Evolutionary conservation across 352 stramenopile genomes (phyloP).

Genomic region (Pythium rishiriense): DNA sequence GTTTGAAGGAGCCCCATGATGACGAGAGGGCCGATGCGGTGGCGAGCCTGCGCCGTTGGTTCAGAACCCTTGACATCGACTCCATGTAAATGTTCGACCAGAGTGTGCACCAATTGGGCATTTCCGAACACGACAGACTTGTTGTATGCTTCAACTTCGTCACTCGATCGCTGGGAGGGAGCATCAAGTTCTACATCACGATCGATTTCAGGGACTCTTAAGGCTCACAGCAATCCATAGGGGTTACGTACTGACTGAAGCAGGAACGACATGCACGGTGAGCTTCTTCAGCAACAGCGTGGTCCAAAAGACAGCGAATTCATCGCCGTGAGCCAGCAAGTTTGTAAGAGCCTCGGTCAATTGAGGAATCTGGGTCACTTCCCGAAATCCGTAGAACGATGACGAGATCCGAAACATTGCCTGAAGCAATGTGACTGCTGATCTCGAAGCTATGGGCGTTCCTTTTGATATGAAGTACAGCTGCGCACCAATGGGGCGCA

Average conservation of each 20-base stretch:
- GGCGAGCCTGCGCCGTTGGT: constrained; percentile 13
- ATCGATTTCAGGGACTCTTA: too few species aligned
- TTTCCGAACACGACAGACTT: constrained; percentile 79
- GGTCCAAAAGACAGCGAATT: constrained; percentile 89
- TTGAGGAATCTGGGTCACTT: constrained; percentile 74
- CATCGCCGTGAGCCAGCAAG: constrained; percentile 73
- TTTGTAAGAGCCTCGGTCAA: constrained; percentile 81
- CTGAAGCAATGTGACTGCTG: constrained; percentile 76
- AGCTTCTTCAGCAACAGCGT: constrained; percentile 68
- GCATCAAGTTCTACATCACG: constrained; percentile 41
- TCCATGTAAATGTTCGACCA: constrained; percentile 60
- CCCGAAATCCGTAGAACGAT: constrained; percentile 84
- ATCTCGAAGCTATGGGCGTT: constrained; percentile 60
- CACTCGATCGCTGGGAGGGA: constrained; percentile 57
- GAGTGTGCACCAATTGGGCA: constrained; percentile 59
- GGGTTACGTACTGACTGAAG: constrained; percentile 53
- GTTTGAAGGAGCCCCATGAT: constrained; percentile 92
- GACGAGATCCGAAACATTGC: constrained; percentile 85
- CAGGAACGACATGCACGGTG: constrained; percentile 45
- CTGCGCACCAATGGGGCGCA: constrained; percentile 80
- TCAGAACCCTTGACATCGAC: constrained; percentile 46
- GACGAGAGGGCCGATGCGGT: constrained; percentile 70
- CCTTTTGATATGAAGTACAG: constrained; percentile 75
- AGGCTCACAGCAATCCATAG: too few species aligned
- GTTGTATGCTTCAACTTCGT: constrained; percentile 73